phyloP scores from a whole-genome alignment of 306 rosid species.

The Elaeagnus macrophylla region DNA sequence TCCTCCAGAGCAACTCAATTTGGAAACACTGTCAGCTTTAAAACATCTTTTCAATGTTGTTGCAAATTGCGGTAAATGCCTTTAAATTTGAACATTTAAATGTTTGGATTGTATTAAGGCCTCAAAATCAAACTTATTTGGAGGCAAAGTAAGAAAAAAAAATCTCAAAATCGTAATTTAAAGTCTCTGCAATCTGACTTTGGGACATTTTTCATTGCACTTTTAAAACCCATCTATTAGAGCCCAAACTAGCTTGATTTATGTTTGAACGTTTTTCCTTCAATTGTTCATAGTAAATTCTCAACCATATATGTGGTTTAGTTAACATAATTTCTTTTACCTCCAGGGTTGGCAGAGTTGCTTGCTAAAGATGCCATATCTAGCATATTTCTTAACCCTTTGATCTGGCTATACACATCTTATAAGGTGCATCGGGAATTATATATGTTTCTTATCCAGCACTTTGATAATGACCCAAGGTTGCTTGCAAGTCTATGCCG shows the following conservation, averaged over 20 bases:
- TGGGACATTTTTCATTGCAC: background rate
- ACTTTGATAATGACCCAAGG: slow-evolving; percentile 88
- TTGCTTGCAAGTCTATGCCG: slow-evolving; percentile 66
- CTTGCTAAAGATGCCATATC: slow-evolving; percentile 77
- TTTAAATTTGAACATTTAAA: no score
- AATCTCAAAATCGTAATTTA: no score
- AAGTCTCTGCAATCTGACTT: no score
- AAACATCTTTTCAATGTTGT: slow-evolving; percentile 70
- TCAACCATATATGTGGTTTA: slow-evolving; percentile 13
- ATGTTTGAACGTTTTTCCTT: background rate
- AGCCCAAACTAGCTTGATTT: no score
- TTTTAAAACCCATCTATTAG: background rate
- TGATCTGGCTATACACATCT: slow-evolving; percentile 65
- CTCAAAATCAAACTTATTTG: no score
- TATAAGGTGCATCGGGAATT: slow-evolving; percentile 90
- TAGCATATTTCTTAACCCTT: slow-evolving; percentile 83
- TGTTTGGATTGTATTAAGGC: no score
- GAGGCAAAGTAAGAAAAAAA: no score
- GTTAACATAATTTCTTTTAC: slow-evolving; percentile 13
- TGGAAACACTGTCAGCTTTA: slow-evolving; percentile 83
- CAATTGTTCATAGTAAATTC: slow-evolving; percentile 1
- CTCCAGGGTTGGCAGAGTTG: slow-evolving; percentile 64
- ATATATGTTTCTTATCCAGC: slow-evolving; percentile 91
- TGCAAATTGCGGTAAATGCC: slow-evolving; percentile 56
- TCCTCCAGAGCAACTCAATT: slow-evolving; percentile 66